Base-by-base conservation (phyloP, 495 filamentous ascomycete species). In the Podospora didyma region DNA sequence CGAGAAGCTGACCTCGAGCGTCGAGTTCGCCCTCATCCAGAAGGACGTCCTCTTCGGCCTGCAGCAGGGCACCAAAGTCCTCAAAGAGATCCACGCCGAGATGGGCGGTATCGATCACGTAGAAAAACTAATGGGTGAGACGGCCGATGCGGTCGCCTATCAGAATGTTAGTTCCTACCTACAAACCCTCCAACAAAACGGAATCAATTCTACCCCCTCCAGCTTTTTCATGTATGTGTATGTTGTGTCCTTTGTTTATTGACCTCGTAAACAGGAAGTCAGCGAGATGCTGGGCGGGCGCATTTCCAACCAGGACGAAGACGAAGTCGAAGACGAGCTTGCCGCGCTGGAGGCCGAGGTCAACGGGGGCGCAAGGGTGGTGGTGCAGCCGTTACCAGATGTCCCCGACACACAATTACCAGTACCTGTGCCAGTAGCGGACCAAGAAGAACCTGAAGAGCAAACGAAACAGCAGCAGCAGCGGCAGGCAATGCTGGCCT, bases 321-420 rank as follows among this genome's bases (percentile, higher is more conserved):
- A 97, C 58, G 94, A 97, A 65, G 95, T 97, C 22, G 95, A 97
- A 66, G 92, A 97, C 63, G 94, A 97, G 75, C 72, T 98, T 60
- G 90, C 88, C 47, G 86, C 81, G 19, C 73, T 97, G 54, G 86
- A 90, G 68, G 80, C 75, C 17, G 87, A 96, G 69, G 71, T 89
- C 12, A 24, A 3, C 20, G 51, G 46, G 24, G 44, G 22, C 49
- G 55, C n/a, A 26, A 20, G 16, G 41, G 35, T 16, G 23, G 14
- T n/a, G 51, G 22, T 31, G 20, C 64, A 68, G 21, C 63, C 60
- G 48, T 58, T 90, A 57, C 90, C 89, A 0, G 76, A 76, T 58
- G 87, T 79, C 7, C 89, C 91, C 2, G 56, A 72, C 47, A 75
- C 73, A 1, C 71, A 64, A 62, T 64, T 66, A 58, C 70, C 69